A percentile compares a stretch with the other conserved stretches of the same genome.
phyloP scores from a whole-genome alignment of 768 basidiomycete genomes.

The Macrolepiota albuminosa region DNA sequence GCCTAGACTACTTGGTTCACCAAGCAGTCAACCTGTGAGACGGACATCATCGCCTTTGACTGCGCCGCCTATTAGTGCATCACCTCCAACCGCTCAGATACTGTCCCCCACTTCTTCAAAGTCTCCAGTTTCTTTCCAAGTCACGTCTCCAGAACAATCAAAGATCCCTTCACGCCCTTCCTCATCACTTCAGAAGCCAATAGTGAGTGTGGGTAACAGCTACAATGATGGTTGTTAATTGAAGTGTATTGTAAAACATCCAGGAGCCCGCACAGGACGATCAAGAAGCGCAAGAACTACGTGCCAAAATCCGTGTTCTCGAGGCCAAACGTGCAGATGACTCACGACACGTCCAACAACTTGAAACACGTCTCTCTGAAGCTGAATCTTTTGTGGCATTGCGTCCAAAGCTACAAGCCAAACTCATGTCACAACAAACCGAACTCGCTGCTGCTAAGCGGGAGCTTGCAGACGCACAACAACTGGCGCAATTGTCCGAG shows the following conservation, averaged over 20 bases:
- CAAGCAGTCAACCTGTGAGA: constrained; percentile 20
- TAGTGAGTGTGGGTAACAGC: constrained; percentile 4
- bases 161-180: constrained; percentile 25
- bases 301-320: constrained; percentile 76
- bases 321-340: constrained; percentile 89
- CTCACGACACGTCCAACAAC: constrained; percentile 73
- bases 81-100: constrained; percentile 17
- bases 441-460: constrained; percentile 75
- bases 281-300: constrained; percentile 71
- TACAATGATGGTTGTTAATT: background rate
- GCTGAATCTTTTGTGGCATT: constrained; percentile 80
- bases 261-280: constrained; percentile 38
- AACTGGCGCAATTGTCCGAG: constrained; percentile 70
- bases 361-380: constrained; percentile 81
- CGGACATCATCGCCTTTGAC: constrained; percentile 38
- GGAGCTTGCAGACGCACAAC: constrained; percentile 70
- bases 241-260: background rate
- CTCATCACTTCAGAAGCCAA: constrained; percentile 17
- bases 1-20: constrained; percentile 19
- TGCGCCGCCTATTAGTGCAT: constrained; percentile 24
- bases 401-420: constrained; percentile 88
- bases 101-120: constrained; percentile 14
- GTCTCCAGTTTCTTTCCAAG: constrained; percentile 20
- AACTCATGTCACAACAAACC: constrained; percentile 74
- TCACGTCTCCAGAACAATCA: constrained; percentile 17